These are phyloP conservation scores for Scedosporium boydii DNA, from an alignment of 2,329 filamentous ascomycete species.

Conservation along the genomic window DNA sequence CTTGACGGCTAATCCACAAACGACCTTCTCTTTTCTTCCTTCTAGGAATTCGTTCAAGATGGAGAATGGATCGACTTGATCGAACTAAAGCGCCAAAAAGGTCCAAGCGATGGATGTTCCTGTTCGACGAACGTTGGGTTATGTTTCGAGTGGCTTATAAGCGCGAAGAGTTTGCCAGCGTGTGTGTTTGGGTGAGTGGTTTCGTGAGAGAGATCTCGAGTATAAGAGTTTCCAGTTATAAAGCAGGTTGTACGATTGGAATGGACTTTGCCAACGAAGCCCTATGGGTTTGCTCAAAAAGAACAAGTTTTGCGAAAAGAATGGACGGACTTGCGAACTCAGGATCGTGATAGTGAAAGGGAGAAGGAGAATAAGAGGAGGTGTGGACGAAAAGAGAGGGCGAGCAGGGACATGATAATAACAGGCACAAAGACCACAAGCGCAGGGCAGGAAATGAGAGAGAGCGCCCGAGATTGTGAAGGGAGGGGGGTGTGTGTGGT, in stretches of 20 bases:
- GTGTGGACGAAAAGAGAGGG: not conserved
- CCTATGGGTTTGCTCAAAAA: slow-evolving; percentile 16
- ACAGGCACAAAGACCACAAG: not conserved
- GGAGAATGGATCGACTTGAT: slow-evolving; percentile 9
- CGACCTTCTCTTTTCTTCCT: too few species aligned
- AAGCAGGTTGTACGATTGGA: slow-evolving; percentile 20
- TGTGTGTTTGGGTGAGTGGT: slow-evolving; percentile 6
- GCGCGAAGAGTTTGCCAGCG: slow-evolving; percentile 8
- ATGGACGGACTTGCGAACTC: slow-evolving; percentile 1
- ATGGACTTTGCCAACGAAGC: slow-evolving; percentile 50
- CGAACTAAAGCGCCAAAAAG: slow-evolving; percentile 12
- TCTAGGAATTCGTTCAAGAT: slow-evolving; percentile 7
- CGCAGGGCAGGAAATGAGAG: slow-evolving; percentile 1
- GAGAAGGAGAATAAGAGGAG: not conserved
- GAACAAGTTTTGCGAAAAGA: slow-evolving; percentile 2
- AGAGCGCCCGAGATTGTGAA: slow-evolving; percentile 1
- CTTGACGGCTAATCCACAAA: slow-evolving; percentile 12
- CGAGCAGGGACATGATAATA: slow-evolving; percentile 1
- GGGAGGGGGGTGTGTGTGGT: not conserved
- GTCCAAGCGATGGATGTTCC: slow-evolving; percentile 11
- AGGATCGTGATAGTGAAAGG: not conserved
- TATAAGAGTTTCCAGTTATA: not conserved
- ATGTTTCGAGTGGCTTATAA: slow-evolving; percentile 7
- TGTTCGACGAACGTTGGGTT: slow-evolving; percentile 2
- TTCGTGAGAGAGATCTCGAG: slow-evolving; percentile 10